Conservation (phyloP, 805 yeast genomes). For the Ogataea philodendri region DNA sequence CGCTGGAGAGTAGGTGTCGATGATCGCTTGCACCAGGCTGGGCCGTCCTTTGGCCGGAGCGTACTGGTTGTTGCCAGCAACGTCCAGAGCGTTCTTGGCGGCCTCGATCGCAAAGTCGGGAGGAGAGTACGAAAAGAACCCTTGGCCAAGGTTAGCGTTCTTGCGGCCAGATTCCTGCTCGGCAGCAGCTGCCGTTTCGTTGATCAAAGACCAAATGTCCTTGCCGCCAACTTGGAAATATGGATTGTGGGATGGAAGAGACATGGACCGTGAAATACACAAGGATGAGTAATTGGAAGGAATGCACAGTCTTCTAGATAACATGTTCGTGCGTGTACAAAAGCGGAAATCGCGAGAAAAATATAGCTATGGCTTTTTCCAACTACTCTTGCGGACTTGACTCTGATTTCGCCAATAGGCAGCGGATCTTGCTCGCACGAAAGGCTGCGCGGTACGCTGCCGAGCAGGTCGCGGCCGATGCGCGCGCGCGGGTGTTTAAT, state of each 20-base stretch:
- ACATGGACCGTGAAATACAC: constrained; percentile 14
- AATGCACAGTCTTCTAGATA: constrained; percentile 6
- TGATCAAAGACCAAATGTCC: constrained; percentile 94
- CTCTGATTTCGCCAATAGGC: constrained; percentile 9
- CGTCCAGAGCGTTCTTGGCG: constrained; percentile 69
- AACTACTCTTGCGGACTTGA: constrained; percentile 6
- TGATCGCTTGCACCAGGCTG: constrained; percentile 63
- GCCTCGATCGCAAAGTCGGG: constrained; percentile 90
- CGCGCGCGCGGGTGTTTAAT: constrained; percentile 9
- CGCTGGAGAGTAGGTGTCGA: constrained; percentile 66
- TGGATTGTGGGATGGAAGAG: constrained; percentile 53
- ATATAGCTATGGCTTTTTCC: constrained; percentile 9
- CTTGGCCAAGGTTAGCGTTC: constrained; percentile 90
- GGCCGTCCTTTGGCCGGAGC: constrained; percentile 90
- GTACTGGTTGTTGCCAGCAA: constrained; percentile 82
- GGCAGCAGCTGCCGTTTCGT: constrained; percentile 90
- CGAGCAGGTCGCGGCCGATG: constrained; percentile 1
- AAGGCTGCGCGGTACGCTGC: constrained; percentile 9
- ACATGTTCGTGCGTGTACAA: constrained; percentile 11
- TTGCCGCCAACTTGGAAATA: constrained; percentile 71
- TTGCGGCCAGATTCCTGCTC: constrained; percentile 67
- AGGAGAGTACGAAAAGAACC: constrained; percentile 94
- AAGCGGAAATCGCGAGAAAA: constrained; percentile 3
- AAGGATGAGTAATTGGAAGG: constrained; percentile 2
- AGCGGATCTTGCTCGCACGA: constrained; percentile 8